Evolutionary conservation across 805 yeast species (phyloP).

Genomic region (Pichia sporocuriosa): DNA sequence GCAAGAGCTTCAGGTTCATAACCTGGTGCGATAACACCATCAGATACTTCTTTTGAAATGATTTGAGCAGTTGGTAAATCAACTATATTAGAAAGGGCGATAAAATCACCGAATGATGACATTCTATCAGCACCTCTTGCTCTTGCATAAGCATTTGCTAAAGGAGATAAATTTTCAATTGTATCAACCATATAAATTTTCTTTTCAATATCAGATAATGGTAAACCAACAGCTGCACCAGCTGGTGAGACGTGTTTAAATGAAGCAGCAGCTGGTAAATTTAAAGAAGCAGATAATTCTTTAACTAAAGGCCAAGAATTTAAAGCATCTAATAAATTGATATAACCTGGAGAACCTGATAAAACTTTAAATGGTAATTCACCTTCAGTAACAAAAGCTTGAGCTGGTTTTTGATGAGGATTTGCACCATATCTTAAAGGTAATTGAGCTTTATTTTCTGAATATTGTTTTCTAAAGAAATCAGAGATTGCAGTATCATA

Average conservation of each 20-base stretch:
- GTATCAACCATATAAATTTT: slow-evolving; percentile 92
- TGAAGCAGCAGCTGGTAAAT: slow-evolving; percentile 97
- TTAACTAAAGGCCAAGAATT: slow-evolving; percentile 99
- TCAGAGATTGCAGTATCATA: slow-evolving; percentile 94
- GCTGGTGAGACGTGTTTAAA: slow-evolving; percentile 99
- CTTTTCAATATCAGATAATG: slow-evolving; percentile 85
- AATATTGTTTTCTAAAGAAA: slow-evolving; percentile 94
- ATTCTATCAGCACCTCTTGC: slow-evolving; percentile 99
- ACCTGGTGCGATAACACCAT: slow-evolving; percentile 99
- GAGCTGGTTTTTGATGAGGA: slow-evolving; percentile 99
- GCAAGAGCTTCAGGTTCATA: slow-evolving; percentile 88
- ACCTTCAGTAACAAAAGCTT: slow-evolving; percentile 83
- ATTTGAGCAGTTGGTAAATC: slow-evolving; percentile 95
- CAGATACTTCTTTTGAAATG: slow-evolving; percentile 94
- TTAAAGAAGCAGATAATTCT: slow-evolving; percentile 89
- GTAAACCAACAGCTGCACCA: slow-evolving; percentile 96
- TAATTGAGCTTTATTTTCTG: slow-evolving; percentile 83
- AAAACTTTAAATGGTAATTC: slow-evolving; percentile 91
- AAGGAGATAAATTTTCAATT: slow-evolving; percentile 90
- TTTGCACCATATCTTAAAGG: slow-evolving; percentile 97
- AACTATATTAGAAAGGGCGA: slow-evolving; percentile 93
- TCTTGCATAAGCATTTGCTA: slow-evolving; percentile 97
- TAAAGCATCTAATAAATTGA: slow-evolving; percentile 91
- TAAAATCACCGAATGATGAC: slow-evolving; percentile 98
- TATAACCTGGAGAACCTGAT: slow-evolving; percentile 95